phyloP scores from a whole-genome alignment of 140 eudicot genomes.

The Flaveria floridana region DNA sequence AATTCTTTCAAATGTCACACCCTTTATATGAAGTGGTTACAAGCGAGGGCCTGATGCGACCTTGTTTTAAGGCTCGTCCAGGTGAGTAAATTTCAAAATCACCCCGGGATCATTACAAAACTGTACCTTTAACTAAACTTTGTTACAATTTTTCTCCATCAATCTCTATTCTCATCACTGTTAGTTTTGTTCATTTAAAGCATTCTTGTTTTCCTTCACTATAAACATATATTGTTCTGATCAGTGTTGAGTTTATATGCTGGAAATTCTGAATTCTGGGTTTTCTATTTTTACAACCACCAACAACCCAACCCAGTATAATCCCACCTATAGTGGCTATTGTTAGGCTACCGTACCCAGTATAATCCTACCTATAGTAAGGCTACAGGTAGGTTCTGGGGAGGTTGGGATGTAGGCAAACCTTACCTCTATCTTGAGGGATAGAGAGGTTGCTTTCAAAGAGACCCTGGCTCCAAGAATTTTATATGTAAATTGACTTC shows the following conservation, averaged over 20 bases:
- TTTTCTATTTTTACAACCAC: neutral
- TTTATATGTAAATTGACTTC: too few species aligned
- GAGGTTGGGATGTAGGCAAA: too few species aligned
- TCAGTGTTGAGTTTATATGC: slow-evolving; percentile 16
- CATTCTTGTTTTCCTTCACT: neutral
- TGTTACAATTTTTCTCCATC: neutral
- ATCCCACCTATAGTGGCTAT: too few species aligned
- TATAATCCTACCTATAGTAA: too few species aligned
- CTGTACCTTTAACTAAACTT: slow-evolving; percentile 4
- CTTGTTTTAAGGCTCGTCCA: slow-evolving; percentile 80
- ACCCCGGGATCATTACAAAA: slow-evolving; percentile 6
- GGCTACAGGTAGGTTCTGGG: too few species aligned
- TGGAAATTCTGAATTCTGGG: slow-evolving; percentile 12
- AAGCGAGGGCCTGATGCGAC: slow-evolving; percentile 90
- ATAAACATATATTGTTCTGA: slow-evolving; percentile 15
- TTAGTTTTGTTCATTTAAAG: slow-evolving; percentile 4
- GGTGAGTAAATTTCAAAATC: slow-evolving; percentile 44
- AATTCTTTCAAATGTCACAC: slow-evolving; percentile 92
- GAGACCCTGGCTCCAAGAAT: too few species aligned
- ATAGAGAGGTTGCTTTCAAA: too few species aligned
- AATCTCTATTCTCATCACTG: neutral
- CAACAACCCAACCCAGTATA: too few species aligned
- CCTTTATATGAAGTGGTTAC: slow-evolving; percentile 98
- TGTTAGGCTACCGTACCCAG: too few species aligned
- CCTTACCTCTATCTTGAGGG: too few species aligned